Base-by-base conservation (phyloP, 2,329 filamentous ascomycete genomes). In the Tolypocladium tundrense region DNA sequence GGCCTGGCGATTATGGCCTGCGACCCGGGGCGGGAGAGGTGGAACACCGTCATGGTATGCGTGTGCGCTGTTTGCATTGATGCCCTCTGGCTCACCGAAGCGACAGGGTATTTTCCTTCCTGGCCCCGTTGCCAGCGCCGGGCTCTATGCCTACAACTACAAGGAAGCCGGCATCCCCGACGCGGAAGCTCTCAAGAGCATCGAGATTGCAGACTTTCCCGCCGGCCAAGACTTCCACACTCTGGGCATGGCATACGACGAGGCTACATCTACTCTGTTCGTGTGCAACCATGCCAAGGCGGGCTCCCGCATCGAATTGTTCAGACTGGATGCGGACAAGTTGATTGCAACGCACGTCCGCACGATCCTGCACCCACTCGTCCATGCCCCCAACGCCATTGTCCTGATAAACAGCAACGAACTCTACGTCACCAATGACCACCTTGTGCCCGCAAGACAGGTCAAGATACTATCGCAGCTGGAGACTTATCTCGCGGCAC, bases 341-440 rank as follows among this genome's bases (percentile, higher is more conserved):
- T 59, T 70, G 35, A 70, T 66, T 1, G 74, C 73, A 1, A 72
- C 61, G 5, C 70, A 77, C 57, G 43, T 68, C 2, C 68, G 67
- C 42, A 72, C 72, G 0, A 66, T 78, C 56, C 62, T 64, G 54
- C 73, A 77, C 53, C 69, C 71, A 0, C 67, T 76, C 6, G 63
- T 78, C 14, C 67, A 66, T 50, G 68, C 58, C 0, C 75, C 75
- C 4, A 78, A 78, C 59, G 65, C 74, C 9, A 71, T 78, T 16
- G 64, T 65, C 2, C 57, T 73, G 1, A 58, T 73, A 37, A 70
- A 66, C 57, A 60, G 58, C 9, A 63, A 69, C 3, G 73, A 76
- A 58, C 63, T 78, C 24, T 73, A 72, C 55, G 69, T 77, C 24
- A 76, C 74, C 3, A 77, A 77, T 52, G 70, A 73, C 58, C 72